Percentiles rank a stretch among this genome's conserved stretches.
phyloP scores from a whole-genome alignment of 345 rosid species.

The Pugionium cornutum region DNA sequence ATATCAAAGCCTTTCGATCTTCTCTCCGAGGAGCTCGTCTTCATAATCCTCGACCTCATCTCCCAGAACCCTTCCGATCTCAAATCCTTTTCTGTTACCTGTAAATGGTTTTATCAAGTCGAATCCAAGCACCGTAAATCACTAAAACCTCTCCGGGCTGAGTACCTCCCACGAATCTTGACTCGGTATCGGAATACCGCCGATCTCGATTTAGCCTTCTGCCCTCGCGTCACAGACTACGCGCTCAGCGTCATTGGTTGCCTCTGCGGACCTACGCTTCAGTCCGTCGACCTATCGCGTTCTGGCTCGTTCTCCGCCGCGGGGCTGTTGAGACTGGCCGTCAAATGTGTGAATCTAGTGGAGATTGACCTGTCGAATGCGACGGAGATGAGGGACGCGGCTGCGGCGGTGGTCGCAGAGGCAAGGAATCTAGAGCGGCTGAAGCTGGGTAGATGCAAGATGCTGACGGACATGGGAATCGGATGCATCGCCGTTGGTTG shows the following conservation, averaged over 20 bases:
- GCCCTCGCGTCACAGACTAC: conserved; percentile 45
- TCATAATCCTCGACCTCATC: conserved; percentile 46
- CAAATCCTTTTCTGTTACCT: conserved; percentile 51
- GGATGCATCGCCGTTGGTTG: conserved; percentile 56
- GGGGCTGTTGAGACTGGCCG: conserved; percentile 40
- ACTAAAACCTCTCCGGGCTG: conserved; percentile 43
- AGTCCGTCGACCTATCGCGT: conserved; percentile 43
- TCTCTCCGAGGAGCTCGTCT: conserved; percentile 47
- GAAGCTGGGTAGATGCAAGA: conserved; percentile 49
- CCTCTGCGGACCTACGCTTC: conserved; percentile 37
- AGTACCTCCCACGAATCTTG: conserved; percentile 40
- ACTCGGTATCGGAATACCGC: conserved; percentile 37
- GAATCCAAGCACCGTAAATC: conserved; percentile 45
- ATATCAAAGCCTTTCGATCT: conserved; percentile 37
- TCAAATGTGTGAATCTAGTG: conserved; percentile 37
- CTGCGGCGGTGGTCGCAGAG: conserved; percentile 47
- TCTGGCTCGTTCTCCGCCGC: conserved; percentile 45
- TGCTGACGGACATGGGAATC: conserved; percentile 54
- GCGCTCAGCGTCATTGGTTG: conserved; percentile 38
- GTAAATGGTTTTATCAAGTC: conserved; percentile 41
- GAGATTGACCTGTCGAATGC: conserved; percentile 48
- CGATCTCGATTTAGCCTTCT: conserved; percentile 49
- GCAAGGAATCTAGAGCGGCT: conserved; percentile 46
- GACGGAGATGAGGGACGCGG: conserved; percentile 47
- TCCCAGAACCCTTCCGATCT: conserved; percentile 39